Conservation (phyloP, 345 rosid genomes). For the Anacardium occidentale region DNA sequence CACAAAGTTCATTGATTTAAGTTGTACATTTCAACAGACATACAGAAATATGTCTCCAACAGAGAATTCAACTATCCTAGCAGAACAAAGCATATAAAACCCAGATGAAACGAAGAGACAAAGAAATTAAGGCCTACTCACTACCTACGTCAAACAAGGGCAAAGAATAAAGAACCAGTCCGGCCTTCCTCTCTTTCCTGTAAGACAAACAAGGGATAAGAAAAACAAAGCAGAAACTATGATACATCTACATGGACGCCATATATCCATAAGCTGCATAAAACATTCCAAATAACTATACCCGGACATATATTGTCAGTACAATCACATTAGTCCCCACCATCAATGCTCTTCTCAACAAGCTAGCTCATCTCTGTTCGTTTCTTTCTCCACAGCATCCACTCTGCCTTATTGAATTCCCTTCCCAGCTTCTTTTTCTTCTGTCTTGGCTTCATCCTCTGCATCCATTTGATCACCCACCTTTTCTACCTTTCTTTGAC, state of each 20-base stretch:
- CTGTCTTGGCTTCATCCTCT: conserved; percentile 18
- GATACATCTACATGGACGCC: conserved; percentile 12
- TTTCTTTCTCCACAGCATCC: neutral
- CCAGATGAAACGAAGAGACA: neutral
- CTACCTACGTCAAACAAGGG: conserved; percentile 19
- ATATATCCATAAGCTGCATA: conserved; percentile 20
- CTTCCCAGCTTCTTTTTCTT: conserved; percentile 5
- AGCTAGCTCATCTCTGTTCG: neutral
- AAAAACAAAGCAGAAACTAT: conserved; percentile 4
- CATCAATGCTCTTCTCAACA: conserved; percentile 25
- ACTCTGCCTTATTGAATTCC: neutral
- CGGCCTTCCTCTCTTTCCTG: conserved; percentile 10
- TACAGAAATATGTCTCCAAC: conserved; percentile 17
- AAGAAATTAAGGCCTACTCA: conserved; percentile 16
- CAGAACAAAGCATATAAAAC: neutral
- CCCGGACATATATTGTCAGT: conserved; percentile 28
- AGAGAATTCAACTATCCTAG: conserved; percentile 6
- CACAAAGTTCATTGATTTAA: conserved; percentile 16
- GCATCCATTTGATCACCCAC: conserved; percentile 12
- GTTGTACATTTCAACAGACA: conserved; percentile 8
- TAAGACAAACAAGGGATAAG: conserved; percentile 11
- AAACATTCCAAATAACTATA: conserved; percentile 18
- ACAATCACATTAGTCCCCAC: conserved; percentile 22
- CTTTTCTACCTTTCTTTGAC: conserved; percentile 22
- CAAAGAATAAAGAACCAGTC: neutral